Evolutionary conservation across 2,329 filamentous ascomycete species (phyloP).

Genomic region (Aspergillus sojae): DNA sequence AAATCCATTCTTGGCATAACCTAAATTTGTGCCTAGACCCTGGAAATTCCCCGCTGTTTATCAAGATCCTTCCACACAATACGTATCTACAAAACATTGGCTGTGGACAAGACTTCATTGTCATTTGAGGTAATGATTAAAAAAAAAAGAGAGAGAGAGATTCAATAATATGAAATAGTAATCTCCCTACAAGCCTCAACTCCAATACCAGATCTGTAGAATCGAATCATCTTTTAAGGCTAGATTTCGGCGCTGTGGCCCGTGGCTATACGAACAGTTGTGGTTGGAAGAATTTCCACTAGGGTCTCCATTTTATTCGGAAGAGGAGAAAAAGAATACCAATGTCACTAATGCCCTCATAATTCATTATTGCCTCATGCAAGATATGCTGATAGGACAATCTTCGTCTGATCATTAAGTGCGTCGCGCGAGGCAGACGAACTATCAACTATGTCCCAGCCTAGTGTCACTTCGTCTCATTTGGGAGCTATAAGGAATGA

Average conservation of each 20-base stretch:
- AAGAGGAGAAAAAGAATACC: neutral
- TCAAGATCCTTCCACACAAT: too few relatives aligned
- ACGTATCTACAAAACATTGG: too few relatives aligned
- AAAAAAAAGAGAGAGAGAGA: too few relatives aligned
- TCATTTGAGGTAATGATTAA: too few relatives aligned
- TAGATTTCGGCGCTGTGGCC: too few relatives aligned
- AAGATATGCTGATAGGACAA: neutral
- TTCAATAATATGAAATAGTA: neutral
- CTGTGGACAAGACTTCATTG: too few relatives aligned
- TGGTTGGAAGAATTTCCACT: neutral
- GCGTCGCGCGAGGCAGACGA: neutral
- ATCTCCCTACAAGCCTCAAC: too few relatives aligned
- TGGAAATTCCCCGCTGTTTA: neutral
- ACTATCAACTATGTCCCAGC: neutral
- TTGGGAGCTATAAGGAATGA: too few relatives aligned
- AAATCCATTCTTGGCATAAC: conserved; percentile 1
- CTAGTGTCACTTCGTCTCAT: neutral
- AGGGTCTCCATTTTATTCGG: neutral
- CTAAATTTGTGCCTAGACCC: neutral
- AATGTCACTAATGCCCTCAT: neutral
- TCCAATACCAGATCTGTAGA: too few relatives aligned
- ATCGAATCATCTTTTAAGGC: too few relatives aligned
- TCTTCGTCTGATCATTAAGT: neutral
- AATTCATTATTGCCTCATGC: neutral
- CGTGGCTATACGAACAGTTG: neutral